phyloP scores from a whole-genome alignment of 164 flowering plant species.

The Tinospora cordifolia region DNA sequence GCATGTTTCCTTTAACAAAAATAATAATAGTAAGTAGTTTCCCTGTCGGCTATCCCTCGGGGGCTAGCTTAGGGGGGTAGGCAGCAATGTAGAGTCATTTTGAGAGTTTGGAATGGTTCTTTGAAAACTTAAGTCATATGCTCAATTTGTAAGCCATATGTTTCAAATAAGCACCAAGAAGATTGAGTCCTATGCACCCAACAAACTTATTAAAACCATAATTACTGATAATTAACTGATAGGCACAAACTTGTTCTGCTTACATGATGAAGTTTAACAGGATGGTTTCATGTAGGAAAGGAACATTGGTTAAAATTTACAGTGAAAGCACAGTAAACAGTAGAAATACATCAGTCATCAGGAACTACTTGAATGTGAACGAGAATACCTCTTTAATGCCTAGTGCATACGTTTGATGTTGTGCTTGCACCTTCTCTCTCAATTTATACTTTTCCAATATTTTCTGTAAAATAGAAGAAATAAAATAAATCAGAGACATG shows the following conservation, averaged over 20 bases:
- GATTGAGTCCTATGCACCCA: too few relatives aligned
- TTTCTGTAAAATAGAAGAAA: slow-evolving; percentile 38
- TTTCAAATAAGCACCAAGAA: too few relatives aligned
- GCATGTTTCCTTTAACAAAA: too few relatives aligned
- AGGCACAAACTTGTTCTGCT: neutral
- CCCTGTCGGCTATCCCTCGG: too few relatives aligned
- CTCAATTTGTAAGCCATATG: too few relatives aligned
- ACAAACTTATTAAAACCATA: too few relatives aligned
- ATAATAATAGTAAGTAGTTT: too few relatives aligned
- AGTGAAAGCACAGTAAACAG: neutral
- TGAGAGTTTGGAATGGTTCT: too few relatives aligned
- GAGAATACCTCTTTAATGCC: slow-evolving; percentile 83
- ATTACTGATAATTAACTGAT: neutral
- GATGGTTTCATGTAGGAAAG: neutral
- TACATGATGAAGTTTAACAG: neutral
- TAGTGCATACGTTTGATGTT: slow-evolving; percentile 95
- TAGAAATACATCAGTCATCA: neutral
- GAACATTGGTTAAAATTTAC: neutral
- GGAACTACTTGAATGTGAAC: neutral
- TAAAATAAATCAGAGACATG: neutral
- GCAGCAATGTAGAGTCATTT: too few relatives aligned
- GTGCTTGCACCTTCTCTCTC: slow-evolving; percentile 64
- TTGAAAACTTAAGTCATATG: too few relatives aligned
- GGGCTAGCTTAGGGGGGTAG: too few relatives aligned
- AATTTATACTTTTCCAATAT: slow-evolving; percentile 52